phyloP scores from a whole-genome alignment of 129 eudicot genomes.

The Calendula officinalis region DNA sequence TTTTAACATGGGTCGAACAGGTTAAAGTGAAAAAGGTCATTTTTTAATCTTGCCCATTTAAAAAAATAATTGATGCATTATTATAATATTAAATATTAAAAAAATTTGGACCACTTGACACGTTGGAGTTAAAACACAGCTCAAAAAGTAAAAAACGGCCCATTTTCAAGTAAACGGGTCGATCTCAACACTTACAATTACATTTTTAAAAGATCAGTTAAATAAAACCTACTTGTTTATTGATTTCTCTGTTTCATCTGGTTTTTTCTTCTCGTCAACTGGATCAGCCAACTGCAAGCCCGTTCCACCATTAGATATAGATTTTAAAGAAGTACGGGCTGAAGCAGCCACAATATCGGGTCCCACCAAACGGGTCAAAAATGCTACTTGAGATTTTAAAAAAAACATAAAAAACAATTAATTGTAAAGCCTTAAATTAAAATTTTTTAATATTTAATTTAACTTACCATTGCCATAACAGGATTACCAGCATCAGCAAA shows the following conservation, averaged over 20 bases:
- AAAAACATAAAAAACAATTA: too few relatives aligned
- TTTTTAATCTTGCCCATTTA: background rate
- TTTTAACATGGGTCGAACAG: too few relatives aligned
- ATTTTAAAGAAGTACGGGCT: slow-evolving; percentile 56
- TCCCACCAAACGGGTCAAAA: slow-evolving; percentile 68
- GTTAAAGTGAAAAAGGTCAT: too few relatives aligned
- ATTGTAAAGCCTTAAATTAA: too few relatives aligned
- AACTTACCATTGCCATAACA: slow-evolving; percentile 92
- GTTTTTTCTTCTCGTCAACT: slow-evolving; percentile 41
- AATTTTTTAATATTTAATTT: background rate
- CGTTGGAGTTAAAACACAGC: background rate
- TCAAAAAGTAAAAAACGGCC: background rate
- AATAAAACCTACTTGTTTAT: slow-evolving; percentile 26
- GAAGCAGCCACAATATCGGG: slow-evolving; percentile 68
- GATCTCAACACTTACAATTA: background rate
- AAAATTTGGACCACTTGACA: slow-evolving; percentile 1
- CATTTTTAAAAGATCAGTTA: background rate
- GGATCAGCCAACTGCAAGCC: slow-evolving; percentile 86
- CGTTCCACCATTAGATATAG: slow-evolving; percentile 45
- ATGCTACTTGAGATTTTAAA: slow-evolving; percentile 65
- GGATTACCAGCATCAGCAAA: slow-evolving; percentile 95
- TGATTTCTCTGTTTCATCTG: slow-evolving; percentile 53
- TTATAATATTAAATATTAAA: background rate
- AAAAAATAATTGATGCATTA: background rate
- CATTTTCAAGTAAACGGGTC: slow-evolving; percentile 5